phyloP scores from a whole-genome alignment of 2,329 filamentous ascomycete species.

The Fonsecaea monophora region DNA sequence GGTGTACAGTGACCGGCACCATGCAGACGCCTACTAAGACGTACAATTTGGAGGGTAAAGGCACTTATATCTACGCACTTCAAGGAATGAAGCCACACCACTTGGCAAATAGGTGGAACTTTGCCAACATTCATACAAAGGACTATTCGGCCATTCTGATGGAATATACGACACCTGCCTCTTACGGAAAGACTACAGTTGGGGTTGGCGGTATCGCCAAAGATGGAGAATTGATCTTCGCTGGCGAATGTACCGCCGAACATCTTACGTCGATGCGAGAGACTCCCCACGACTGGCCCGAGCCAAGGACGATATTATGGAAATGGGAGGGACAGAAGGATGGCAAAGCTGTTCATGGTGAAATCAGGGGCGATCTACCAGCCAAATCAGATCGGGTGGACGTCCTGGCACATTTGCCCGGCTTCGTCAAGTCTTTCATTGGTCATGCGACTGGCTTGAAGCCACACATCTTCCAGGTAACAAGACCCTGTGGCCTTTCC shows the following conservation, averaged over 20 bases:
- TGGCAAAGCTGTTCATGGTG: constrained; percentile 73
- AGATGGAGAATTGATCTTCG: constrained; percentile 79
- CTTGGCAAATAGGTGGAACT: constrained; percentile 90
- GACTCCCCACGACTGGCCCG: constrained; percentile 83
- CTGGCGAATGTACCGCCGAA: constrained; percentile 69
- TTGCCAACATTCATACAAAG: constrained; percentile 86
- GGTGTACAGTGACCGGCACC: constrained; percentile 79
- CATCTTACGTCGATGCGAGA: constrained; percentile 77
- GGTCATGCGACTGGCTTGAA: constrained; percentile 87
- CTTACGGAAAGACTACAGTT: constrained; percentile 85
- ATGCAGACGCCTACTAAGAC: constrained; percentile 83
- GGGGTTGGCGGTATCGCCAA: constrained; percentile 80
- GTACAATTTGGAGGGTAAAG: constrained; percentile 80
- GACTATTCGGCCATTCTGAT: constrained; percentile 89
- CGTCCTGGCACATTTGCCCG: constrained; percentile 94
- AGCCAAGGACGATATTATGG: constrained; percentile 76
- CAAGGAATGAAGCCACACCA: constrained; percentile 99
- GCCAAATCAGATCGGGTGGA: constrained; percentile 81
- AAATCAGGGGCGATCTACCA: constrained; percentile 72
- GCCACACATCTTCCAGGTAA: constrained; percentile 96
- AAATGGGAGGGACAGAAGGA: constrained; percentile 79
- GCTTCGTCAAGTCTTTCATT: constrained; percentile 93
- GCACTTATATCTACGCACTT: constrained; percentile 80
- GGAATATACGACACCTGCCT: constrained; percentile 93
- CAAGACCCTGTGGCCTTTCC: constrained; percentile 39